These are phyloP conservation scores for Vitis hybrid DNA, from an alignment of 177 flowering plant genomes.

Conservation along the genomic window DNA sequence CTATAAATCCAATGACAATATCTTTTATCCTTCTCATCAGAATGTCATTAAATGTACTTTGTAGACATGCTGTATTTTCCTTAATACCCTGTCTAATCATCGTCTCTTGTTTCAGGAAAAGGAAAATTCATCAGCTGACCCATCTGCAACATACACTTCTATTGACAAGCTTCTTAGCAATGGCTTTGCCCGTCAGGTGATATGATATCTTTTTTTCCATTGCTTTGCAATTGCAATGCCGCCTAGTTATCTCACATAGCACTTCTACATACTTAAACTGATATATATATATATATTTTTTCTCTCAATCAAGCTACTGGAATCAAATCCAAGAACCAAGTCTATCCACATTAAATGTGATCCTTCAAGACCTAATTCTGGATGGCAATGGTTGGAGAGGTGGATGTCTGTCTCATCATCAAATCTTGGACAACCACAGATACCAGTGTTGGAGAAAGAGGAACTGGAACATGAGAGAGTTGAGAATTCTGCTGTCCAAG, in stretches of 20 bases:
- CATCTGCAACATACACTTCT: conserved; percentile 31
- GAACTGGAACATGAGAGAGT: conserved; percentile 18
- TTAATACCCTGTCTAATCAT: not conserved
- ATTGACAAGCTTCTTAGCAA: conserved; percentile 69
- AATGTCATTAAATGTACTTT: conserved; percentile 1
- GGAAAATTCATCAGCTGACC: conserved; percentile 26
- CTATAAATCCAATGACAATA: too few species aligned
- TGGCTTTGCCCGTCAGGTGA: conserved; percentile 68
- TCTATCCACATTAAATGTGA: conserved; percentile 73
- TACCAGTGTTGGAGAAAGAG: conserved; percentile 26
- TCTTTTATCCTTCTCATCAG: not conserved
- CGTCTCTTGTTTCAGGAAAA: conserved; percentile 39
- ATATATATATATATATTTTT: not conserved
- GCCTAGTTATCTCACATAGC: not conserved
- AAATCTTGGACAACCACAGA: conserved; percentile 23
- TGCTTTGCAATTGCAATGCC: not conserved
- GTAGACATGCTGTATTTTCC: not conserved
- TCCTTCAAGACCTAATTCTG: conserved; percentile 54
- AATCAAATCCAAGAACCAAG: conserved; percentile 61
- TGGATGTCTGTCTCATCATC: conserved; percentile 79
- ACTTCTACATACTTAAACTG: not conserved
- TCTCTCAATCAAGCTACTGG: conserved; percentile 57
- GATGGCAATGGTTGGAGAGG: conserved; percentile 95
- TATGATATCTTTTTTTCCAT: not conserved
- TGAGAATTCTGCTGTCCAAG: conserved; percentile 17